phyloP scores from a whole-genome alignment of 1,284 basidiomycete species.

The Pseudozyma tsukubaensis region DNA sequence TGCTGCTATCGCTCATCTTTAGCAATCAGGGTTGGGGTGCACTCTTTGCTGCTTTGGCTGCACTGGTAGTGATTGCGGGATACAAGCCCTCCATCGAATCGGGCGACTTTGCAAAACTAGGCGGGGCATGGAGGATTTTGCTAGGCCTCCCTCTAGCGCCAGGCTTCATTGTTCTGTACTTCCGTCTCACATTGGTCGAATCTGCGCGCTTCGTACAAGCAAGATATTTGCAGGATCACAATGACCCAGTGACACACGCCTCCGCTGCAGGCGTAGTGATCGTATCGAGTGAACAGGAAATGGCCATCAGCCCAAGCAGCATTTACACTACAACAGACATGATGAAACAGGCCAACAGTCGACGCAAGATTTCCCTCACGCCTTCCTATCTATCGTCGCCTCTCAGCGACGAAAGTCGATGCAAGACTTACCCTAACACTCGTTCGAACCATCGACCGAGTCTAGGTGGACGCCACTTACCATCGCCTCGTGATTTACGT shows the following conservation, averaged over 20 bases:
- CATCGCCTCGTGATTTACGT: conserved; percentile 27
- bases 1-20: conserved; percentile 69
- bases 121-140: conserved; percentile 64
- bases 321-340: conserved; percentile 72
- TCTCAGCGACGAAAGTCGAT: conserved; percentile 22
- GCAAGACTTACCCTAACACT: conserved; percentile 9
- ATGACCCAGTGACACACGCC: conserved; percentile 75
- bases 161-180: conserved; percentile 71
- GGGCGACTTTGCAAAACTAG: conserved; percentile 57
- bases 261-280: conserved; percentile 50
- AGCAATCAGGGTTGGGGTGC: conserved; percentile 67
- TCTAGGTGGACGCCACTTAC: conserved; percentile 23
- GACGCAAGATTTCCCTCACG: conserved; percentile 24
- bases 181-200: conserved; percentile 71
- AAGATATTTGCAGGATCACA: conserved; percentile 78
- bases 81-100: conserved; percentile 73
- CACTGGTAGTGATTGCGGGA: conserved; percentile 76
- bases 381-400: conserved; percentile 20
- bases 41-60: conserved; percentile 74
- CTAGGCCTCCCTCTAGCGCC: conserved; percentile 66
- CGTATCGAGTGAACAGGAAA: conserved; percentile 49
- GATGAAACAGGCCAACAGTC: conserved; percentile 65
- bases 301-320: conserved; percentile 30
- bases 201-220: conserved; percentile 87
- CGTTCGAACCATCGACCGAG: conserved; percentile 4